Evolutionary conservation across 371 early-diverging fungal species (phyloP).

Genomic region (Coemansia sp.): DNA sequence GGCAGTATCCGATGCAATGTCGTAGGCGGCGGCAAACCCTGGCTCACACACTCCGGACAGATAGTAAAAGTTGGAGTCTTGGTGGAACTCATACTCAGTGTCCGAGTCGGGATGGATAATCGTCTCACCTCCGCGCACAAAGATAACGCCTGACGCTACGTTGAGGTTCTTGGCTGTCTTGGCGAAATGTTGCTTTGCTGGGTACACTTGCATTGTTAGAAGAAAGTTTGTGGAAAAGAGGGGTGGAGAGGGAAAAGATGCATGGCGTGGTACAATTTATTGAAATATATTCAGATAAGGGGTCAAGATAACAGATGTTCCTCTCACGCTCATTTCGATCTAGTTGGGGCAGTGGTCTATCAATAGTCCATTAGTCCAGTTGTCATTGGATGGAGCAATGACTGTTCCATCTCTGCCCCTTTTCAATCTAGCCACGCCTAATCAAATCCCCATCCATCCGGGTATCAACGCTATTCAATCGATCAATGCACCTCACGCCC

Average conservation of each 20-base stretch:
- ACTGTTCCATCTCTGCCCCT: background rate
- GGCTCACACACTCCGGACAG: slow-evolving; percentile 75
- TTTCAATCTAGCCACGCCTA: background rate
- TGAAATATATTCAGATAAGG: background rate
- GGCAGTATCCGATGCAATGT: slow-evolving; percentile 63
- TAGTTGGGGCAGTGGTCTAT: background rate
- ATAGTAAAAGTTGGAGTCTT: slow-evolving; percentile 82
- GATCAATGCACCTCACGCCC: background rate
- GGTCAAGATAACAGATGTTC: background rate
- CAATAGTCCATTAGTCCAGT: background rate
- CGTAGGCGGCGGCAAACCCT: slow-evolving; percentile 70
- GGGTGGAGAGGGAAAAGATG: background rate
- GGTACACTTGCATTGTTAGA: slow-evolving; percentile 18
- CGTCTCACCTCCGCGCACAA: slow-evolving; percentile 65
- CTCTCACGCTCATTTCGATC: background rate
- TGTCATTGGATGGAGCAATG: too few species aligned
- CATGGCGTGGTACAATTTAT: background rate
- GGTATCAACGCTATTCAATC: background rate
- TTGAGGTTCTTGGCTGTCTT: slow-evolving; percentile 64
- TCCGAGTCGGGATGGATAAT: slow-evolving; percentile 74
- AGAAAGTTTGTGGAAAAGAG: background rate
- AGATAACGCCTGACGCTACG: slow-evolving; percentile 63
- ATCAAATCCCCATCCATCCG: background rate
- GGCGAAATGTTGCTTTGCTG: slow-evolving; percentile 60
- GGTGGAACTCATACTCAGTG: slow-evolving; percentile 75